phyloP scores from a whole-genome alignment of 1,139 yeast species.

The Dujonia santamariae region DNA sequence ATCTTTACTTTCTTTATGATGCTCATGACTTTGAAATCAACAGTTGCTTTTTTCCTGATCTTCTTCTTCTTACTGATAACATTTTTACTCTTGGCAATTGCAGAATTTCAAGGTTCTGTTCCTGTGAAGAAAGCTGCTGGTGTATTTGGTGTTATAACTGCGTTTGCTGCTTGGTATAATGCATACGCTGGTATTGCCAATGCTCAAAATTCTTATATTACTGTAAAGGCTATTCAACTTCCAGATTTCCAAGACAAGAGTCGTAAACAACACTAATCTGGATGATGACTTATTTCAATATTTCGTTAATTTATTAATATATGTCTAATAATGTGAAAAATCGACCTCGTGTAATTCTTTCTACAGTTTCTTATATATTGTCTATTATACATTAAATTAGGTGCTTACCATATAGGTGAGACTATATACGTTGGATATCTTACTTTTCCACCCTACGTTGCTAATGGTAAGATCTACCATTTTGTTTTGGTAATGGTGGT shows the following conservation, averaged over 20 bases:
- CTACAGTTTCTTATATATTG: constrained; percentile 1
- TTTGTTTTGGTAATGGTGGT: too few relatives aligned
- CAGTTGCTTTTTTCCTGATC: constrained; percentile 68
- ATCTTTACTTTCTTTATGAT: constrained; percentile 70
- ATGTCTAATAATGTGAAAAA: background rate
- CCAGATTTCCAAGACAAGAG: constrained; percentile 34
- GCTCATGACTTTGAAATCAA: constrained; percentile 71
- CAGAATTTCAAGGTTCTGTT: constrained; percentile 37
- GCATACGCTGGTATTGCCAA: constrained; percentile 90
- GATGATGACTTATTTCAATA: background rate
- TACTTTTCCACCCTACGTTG: too few relatives aligned
- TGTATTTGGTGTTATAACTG: constrained; percentile 73
- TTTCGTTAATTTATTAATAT: background rate
- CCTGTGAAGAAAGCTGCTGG: constrained; percentile 67
- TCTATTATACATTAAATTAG: constrained; percentile 5
- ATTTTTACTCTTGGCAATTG: constrained; percentile 63
- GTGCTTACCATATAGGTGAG: too few relatives aligned
- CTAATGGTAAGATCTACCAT: too few relatives aligned
- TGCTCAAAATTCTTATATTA: constrained; percentile 63
- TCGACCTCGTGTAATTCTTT: background rate
- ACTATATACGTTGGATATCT: too few relatives aligned
- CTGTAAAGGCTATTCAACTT: constrained; percentile 49
- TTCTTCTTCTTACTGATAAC: constrained; percentile 66
- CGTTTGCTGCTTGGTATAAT: constrained; percentile 83
- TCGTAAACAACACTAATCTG: constrained; percentile 2